A percentile compares a stretch with the other conserved stretches of the same genome.
Evolutionary conservation across 192 early-diverging fungal species (phyloP).

Genomic region (Coemansia sp.): DNA sequence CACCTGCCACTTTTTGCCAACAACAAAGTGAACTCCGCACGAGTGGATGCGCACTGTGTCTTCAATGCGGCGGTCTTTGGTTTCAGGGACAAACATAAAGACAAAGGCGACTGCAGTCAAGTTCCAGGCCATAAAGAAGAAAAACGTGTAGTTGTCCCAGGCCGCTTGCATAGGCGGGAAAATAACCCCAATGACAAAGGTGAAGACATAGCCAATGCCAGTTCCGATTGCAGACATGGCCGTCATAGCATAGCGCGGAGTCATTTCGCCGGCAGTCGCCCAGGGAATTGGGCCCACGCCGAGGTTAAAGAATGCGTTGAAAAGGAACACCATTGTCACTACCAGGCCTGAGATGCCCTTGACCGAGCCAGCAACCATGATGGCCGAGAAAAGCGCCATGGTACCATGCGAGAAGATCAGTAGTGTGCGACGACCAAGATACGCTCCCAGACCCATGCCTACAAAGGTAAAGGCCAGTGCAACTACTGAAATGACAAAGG

Average conservation of each 20-base stretch:
- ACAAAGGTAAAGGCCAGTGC: constrained; percentile 43
- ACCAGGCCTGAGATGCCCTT: constrained; percentile 54
- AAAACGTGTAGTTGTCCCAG: constrained; percentile 54
- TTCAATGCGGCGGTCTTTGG: constrained; percentile 71
- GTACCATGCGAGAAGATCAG: constrained; percentile 64
- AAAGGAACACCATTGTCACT: constrained; percentile 65
- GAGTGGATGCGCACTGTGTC: constrained; percentile 53
- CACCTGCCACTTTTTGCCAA: constrained; percentile 49
- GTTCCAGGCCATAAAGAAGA: constrained; percentile 69
- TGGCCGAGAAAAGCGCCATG: constrained; percentile 59
- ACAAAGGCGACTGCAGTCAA: constrained; percentile 64
- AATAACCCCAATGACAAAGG: constrained; percentile 60
- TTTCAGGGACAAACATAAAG: constrained; percentile 74
- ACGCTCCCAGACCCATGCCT: constrained; percentile 61
- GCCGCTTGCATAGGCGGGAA: constrained; percentile 56
- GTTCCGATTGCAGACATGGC: constrained; percentile 68
- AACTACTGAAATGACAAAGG: constrained; percentile 46
- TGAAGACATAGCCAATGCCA: constrained; percentile 66
- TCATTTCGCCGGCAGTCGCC: constrained; percentile 71
- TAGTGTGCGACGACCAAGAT: constrained; percentile 65
- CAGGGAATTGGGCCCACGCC: constrained; percentile 72
- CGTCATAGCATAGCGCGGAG: constrained; percentile 70
- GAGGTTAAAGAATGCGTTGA: constrained; percentile 73
- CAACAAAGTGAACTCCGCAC: constrained; percentile 42
- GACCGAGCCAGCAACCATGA: constrained; percentile 62